phyloP scores from a whole-genome alignment of 192 early-diverging fungal species.

The Coemansia guatemalensis region DNA sequence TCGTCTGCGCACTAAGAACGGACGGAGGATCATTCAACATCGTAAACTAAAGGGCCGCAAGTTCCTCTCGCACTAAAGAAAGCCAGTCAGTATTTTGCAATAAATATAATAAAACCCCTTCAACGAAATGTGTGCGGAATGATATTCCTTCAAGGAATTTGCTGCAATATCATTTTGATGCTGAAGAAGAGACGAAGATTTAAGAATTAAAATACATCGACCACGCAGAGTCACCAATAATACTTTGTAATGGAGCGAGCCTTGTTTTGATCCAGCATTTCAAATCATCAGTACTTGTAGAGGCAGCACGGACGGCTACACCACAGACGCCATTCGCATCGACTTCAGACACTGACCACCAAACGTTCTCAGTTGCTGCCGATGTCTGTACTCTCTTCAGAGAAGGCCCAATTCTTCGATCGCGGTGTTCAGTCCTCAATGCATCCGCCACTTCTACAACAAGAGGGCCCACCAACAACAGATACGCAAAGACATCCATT shows the following conservation, averaged over 20 bases:
- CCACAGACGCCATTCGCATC: slow-evolving; percentile 18
- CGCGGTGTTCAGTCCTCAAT: slow-evolving; percentile 28
- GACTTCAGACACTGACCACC: slow-evolving; percentile 52
- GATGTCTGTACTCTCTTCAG: not conserved
- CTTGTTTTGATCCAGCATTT: slow-evolving; percentile 35
- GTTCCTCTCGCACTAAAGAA: slow-evolving; percentile 78
- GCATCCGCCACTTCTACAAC: slow-evolving; percentile 7
- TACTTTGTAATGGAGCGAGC: slow-evolving; percentile 8
- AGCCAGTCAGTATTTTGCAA: too few relatives aligned
- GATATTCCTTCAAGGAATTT: not conserved
- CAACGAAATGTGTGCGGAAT: not conserved
- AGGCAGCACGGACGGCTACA: slow-evolving; percentile 38
- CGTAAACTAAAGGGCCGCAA: slow-evolving; percentile 88
- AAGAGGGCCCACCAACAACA: slow-evolving; percentile 33
- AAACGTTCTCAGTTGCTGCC: not conserved
- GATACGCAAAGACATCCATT: slow-evolving; percentile 40
- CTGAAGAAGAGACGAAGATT: too few relatives aligned
- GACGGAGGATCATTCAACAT: slow-evolving; percentile 72
- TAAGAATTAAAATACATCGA: slow-evolving; percentile 46
- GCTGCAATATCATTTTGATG: not conserved
- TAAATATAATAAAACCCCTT: too few relatives aligned
- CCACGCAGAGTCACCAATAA: slow-evolving; percentile 45
- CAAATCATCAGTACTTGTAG: slow-evolving; percentile 28
- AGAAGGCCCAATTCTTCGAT: slow-evolving; percentile 31
- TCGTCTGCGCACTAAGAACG: slow-evolving; percentile 73